These are phyloP conservation scores for Gigaspora rosea DNA, from an alignment of 192 early-diverging fungal species.

Conservation along the genomic window DNA sequence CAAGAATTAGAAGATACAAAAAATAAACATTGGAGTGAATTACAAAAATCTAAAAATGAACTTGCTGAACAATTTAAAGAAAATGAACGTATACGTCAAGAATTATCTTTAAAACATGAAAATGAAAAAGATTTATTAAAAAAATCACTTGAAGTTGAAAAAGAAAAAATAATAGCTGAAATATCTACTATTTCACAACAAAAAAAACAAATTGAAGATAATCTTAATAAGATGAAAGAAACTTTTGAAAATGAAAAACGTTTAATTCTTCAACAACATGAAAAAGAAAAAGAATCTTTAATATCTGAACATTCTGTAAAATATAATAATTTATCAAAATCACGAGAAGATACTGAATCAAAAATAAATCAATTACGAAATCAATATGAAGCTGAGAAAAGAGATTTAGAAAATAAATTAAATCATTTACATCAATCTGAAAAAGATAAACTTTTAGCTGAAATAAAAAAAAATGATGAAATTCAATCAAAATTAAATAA, in stretches of 20 bases:
- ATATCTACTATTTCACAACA: not conserved
- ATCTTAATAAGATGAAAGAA: not conserved
- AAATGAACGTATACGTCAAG: slow-evolving; percentile 1
- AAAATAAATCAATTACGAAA: not conserved
- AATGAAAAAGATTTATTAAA: slow-evolving; percentile 6
- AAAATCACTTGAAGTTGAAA: not conserved
- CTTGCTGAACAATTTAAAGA: slow-evolving; percentile 15
- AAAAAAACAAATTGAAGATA: not conserved
- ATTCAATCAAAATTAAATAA: not conserved
- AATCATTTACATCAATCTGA: not conserved
- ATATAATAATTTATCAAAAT: not conserved
- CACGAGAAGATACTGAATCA: not conserved
- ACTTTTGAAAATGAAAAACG: not conserved
- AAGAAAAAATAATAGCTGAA: not conserved
- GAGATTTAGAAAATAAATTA: not conserved
- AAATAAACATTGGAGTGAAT: slow-evolving; percentile 23
- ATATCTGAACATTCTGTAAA: not conserved
- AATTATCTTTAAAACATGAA: not conserved
- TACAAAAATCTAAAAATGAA: slow-evolving; percentile 1
- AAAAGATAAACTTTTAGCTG: not conserved
- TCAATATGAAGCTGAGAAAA: not conserved
- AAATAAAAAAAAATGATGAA: slow-evolving; percentile 13
- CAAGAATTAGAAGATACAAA: slow-evolving; percentile 23
- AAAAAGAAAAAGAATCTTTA: not conserved
- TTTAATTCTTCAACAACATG: not conserved